Conservation (phyloP, 2,329 filamentous ascomycete species). For the Remersonia thermophila region DNA sequence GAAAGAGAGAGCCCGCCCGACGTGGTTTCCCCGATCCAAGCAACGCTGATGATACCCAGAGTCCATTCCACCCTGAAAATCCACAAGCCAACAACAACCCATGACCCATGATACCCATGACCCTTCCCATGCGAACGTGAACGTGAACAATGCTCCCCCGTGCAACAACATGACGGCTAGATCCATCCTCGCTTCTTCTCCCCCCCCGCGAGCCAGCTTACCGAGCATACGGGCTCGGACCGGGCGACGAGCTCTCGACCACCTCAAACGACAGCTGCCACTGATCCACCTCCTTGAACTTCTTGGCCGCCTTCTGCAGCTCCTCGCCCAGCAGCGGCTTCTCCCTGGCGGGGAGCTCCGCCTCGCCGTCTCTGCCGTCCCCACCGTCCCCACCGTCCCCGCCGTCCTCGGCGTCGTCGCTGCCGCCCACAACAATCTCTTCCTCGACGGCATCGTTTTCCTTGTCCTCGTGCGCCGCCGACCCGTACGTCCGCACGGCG, state of each 20-base stretch:
- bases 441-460: slow-evolving; percentile 37
- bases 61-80: too few relatives aligned
- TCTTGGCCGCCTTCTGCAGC: slow-evolving; percentile 45
- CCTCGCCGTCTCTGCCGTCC: slow-evolving; percentile 25
- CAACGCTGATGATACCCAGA: background rate
- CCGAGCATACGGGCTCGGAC: slow-evolving; percentile 30
- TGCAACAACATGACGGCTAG: too few relatives aligned
- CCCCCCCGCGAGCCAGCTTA: slow-evolving; percentile 20
- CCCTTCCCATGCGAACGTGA: too few relatives aligned
- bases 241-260: slow-evolving; percentile 42
- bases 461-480: slow-evolving; percentile 41
- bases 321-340: slow-evolving; percentile 27
- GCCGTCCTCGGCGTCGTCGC: slow-evolving; percentile 18
- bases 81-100: background rate
- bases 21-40: too few relatives aligned
- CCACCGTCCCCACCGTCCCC: slow-evolving; percentile 22
- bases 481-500: slow-evolving; percentile 35
- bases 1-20: too few relatives aligned
- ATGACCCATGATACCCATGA: background rate
- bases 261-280: slow-evolving; percentile 59
- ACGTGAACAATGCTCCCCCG: too few relatives aligned
- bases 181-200: background rate
- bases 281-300: slow-evolving; percentile 57
- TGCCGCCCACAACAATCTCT: slow-evolving; percentile 14
- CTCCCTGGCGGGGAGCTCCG: slow-evolving; percentile 17